Conservation (phyloP, 2,329 filamentous ascomycete genomes). For the Cercospora sp. region DNA sequence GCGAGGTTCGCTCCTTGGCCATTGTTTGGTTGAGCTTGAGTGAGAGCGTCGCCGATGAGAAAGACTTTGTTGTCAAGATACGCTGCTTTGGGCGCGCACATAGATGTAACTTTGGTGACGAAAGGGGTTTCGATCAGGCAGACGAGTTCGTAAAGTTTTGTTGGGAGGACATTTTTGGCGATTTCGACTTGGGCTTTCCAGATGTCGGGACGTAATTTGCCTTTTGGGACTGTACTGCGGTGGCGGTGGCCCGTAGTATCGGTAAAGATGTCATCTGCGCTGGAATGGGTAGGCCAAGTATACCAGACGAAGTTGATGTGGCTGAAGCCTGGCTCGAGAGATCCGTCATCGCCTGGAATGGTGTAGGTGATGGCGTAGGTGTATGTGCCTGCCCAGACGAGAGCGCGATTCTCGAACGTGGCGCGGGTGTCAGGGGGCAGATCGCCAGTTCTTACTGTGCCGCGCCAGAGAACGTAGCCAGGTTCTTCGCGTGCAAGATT, state of each 20-base stretch:
- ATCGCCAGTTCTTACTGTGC: constrained; percentile 21
- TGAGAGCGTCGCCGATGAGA: constrained; percentile 37
- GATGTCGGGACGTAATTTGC: constrained; percentile 34
- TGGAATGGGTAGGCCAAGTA: constrained; percentile 21
- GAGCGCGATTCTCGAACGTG: constrained; percentile 15
- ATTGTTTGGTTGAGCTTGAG: constrained; percentile 34
- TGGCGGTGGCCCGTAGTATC: constrained; percentile 34
- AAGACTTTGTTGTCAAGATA: constrained; percentile 35
- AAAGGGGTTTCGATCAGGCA: constrained; percentile 34
- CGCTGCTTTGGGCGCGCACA: constrained; percentile 27
- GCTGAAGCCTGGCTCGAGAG: constrained; percentile 28
- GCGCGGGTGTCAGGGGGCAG: constrained; percentile 16
- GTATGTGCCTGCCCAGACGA: constrained; percentile 20
- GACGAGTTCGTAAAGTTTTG: constrained; percentile 33
- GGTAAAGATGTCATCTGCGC: constrained; percentile 34
- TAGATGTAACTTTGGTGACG: constrained; percentile 34
- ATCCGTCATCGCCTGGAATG: constrained; percentile 35
- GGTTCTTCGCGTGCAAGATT: constrained; percentile 23
- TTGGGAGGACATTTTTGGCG: constrained; percentile 27
- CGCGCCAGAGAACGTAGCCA: constrained; percentile 31
- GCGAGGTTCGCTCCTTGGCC: constrained; percentile 35
- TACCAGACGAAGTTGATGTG: constrained; percentile 39
- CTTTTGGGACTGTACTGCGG: constrained; percentile 35
- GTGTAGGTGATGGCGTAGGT: constrained; percentile 33
- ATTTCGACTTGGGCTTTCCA: constrained; percentile 32